These are phyloP conservation scores for Hydnomerulius pinastri DNA, from an alignment of 768 basidiomycete species.

Conservation along the genomic window DNA sequence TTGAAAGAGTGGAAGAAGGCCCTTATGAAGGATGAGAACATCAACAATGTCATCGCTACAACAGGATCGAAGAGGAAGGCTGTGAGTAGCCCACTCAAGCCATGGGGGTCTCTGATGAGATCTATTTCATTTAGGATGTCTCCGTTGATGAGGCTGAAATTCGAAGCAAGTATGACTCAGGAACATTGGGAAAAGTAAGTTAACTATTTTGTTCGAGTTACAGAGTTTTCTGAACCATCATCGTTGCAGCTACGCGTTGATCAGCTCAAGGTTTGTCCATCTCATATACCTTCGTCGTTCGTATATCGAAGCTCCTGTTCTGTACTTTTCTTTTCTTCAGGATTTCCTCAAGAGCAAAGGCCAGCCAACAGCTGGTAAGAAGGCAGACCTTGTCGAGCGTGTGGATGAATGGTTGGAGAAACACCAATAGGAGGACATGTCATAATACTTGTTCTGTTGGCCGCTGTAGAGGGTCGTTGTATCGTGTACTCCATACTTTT, in stretches of 20 bases:
- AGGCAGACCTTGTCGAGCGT: slow-evolving; percentile 69
- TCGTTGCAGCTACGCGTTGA: slow-evolving; percentile 66
- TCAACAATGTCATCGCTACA: slow-evolving; percentile 47
- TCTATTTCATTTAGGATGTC: slow-evolving; percentile 46
- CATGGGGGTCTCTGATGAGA: background rate
- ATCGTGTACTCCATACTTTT: background rate
- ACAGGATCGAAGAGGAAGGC: slow-evolving; percentile 71
- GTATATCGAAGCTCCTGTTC: background rate
- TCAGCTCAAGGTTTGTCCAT: slow-evolving; percentile 67
- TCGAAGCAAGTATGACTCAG: slow-evolving; percentile 61
- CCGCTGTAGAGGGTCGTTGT: background rate
- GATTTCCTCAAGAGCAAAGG: slow-evolving; percentile 76
- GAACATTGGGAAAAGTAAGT: slow-evolving; percentile 65
- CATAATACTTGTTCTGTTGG: background rate
- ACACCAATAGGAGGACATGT: slow-evolving; percentile 15
- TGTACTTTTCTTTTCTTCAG: slow-evolving; percentile 35
- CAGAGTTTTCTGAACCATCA: background rate
- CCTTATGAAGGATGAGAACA: slow-evolving; percentile 64
- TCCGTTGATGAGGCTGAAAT: slow-evolving; percentile 74
- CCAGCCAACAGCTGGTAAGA: slow-evolving; percentile 62
- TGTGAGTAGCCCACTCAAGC: slow-evolving; percentile 42
- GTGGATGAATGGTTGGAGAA: slow-evolving; percentile 61
- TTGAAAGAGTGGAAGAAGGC: slow-evolving; percentile 72
- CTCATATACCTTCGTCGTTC: background rate
- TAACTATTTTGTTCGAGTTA: background rate